These are phyloP conservation scores for Xylaria sp. DNA, from an alignment of 2,329 filamentous ascomycete species.

Conservation along the genomic window DNA sequence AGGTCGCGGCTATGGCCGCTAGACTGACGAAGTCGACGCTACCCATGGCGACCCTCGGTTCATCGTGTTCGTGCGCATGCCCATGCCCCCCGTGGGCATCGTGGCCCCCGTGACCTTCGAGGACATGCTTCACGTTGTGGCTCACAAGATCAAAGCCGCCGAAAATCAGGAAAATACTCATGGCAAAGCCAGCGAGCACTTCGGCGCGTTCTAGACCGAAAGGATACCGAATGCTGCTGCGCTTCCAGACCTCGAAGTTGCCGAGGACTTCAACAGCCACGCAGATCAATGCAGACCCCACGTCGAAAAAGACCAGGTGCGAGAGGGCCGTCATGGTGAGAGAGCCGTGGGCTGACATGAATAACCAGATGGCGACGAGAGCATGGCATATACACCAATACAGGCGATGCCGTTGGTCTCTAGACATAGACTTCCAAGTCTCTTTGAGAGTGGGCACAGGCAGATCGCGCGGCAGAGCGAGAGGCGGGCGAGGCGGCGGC, in stretches of 20 bases:
- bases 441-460: slow-evolving; percentile 91
- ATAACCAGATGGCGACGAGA: slow-evolving; percentile 82
- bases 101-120: slow-evolving; percentile 74
- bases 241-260: slow-evolving; percentile 98
- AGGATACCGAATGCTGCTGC: slow-evolving; percentile 90
- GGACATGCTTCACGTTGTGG: slow-evolving; percentile 91
- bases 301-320: slow-evolving; percentile 95
- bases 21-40: slow-evolving; percentile 84
- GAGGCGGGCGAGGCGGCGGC: slow-evolving; percentile 83
- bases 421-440: slow-evolving; percentile 89
- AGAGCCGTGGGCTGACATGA: slow-evolving; percentile 86
- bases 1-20: slow-evolving; percentile 82
- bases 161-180: slow-evolving; percentile 96
- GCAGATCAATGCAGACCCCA: slow-evolving; percentile 89
- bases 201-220: slow-evolving; percentile 94
- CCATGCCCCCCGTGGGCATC: slow-evolving; percentile 70
- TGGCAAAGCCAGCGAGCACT: slow-evolving; percentile 93
- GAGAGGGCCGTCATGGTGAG: slow-evolving; percentile 92
- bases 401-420: slow-evolving; percentile 83
- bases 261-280: slow-evolving; percentile 91
- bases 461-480: slow-evolving; percentile 89
- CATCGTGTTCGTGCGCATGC: slow-evolving; percentile 67
- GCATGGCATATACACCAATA: slow-evolving; percentile 94
- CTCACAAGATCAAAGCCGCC: slow-evolving; percentile 96
- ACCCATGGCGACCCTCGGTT: slow-evolving; percentile 71